Conservation (phyloP, 2,329 filamentous ascomycete species). For the Sarocladium strictum region DNA sequence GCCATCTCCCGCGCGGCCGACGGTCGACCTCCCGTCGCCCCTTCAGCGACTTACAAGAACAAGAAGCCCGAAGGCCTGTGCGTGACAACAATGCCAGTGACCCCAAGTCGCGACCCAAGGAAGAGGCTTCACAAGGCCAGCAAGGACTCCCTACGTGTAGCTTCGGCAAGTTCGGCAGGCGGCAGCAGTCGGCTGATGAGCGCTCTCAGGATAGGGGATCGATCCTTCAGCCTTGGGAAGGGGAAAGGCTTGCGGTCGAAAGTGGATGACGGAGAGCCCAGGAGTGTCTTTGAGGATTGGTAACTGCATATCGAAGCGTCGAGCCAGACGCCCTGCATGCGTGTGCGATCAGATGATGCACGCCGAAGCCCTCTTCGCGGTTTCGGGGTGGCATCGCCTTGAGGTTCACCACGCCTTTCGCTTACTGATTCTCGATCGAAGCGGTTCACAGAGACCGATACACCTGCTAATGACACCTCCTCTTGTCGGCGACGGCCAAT, state of each 20-base stretch:
- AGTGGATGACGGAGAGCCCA: slow-evolving; percentile 1
- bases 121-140: slow-evolving; percentile 4
- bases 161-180: background rate
- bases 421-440: background rate
- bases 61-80: slow-evolving; percentile 4
- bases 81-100: background rate
- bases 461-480: background rate
- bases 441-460: background rate
- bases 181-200: background rate
- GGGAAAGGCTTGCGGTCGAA: background rate
- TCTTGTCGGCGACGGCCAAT: no score
- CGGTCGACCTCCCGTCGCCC: background rate
- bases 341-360: background rate
- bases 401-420: background rate
- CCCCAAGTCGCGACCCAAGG: background rate
- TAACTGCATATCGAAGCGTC: background rate
- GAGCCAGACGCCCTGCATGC: background rate
- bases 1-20: background rate
- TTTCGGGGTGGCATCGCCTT: no score
- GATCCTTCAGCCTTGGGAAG: background rate
- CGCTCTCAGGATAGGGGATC: background rate
- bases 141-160: slow-evolving; percentile 6
- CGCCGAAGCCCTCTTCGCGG: no score
- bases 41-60: background rate
- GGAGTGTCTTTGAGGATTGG: slow-evolving; percentile 1